Evolutionary conservation across 2,329 filamentous ascomycete species (phyloP).

Genomic region (Metarhizium brunneum): DNA sequence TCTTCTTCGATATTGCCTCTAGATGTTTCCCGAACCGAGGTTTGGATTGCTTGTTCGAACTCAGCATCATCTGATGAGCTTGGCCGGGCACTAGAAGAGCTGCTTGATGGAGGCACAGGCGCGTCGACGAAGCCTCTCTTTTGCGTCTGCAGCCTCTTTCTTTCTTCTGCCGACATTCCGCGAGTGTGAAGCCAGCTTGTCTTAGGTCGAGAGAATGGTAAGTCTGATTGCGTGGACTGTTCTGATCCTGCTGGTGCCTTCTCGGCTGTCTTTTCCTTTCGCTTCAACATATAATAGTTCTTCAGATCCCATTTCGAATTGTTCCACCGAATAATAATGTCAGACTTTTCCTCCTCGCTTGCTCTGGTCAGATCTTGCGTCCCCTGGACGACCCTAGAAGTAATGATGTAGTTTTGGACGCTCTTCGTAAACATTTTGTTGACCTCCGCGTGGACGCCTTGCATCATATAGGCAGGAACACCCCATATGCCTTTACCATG

Average conservation of each 20-base stretch:
- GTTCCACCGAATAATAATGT: slow-evolving; percentile 60
- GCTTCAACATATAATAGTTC: slow-evolving; percentile 45
- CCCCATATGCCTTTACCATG: slow-evolving; percentile 40
- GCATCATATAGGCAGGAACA: slow-evolving; percentile 72
- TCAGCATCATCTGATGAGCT: slow-evolving; percentile 40
- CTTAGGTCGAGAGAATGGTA: slow-evolving; percentile 20
- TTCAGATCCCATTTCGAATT: slow-evolving; percentile 49
- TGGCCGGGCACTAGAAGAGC: slow-evolving; percentile 6
- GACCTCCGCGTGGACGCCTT: slow-evolving; percentile 72
- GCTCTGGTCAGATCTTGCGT: slow-evolving; percentile 52
- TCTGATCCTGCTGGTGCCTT: slow-evolving; percentile 15
- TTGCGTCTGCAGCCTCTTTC: slow-evolving; percentile 38
- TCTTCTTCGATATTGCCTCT: slow-evolving; percentile 62
- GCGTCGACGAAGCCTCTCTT: slow-evolving; percentile 20
- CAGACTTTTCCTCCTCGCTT: slow-evolving; percentile 48
- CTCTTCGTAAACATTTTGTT: slow-evolving; percentile 60
- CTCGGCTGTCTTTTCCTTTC: slow-evolving; percentile 32
- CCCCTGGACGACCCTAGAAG: slow-evolving; percentile 67
- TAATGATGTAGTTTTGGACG: slow-evolving; percentile 70
- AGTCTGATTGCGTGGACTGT: slow-evolving; percentile 10
- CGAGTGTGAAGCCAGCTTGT: slow-evolving; percentile 40
- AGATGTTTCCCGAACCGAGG: slow-evolving; percentile 61
- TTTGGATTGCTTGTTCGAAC: slow-evolving; percentile 62
- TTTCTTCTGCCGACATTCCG: slow-evolving; percentile 40
- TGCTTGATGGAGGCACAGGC: slow-evolving; percentile 5